Evolutionary conservation across 2,329 filamentous ascomycete genomes (phyloP), one percentile per base, ranked within the genome.

Genomic region (Dactylonectria macrodidyma): DNA sequence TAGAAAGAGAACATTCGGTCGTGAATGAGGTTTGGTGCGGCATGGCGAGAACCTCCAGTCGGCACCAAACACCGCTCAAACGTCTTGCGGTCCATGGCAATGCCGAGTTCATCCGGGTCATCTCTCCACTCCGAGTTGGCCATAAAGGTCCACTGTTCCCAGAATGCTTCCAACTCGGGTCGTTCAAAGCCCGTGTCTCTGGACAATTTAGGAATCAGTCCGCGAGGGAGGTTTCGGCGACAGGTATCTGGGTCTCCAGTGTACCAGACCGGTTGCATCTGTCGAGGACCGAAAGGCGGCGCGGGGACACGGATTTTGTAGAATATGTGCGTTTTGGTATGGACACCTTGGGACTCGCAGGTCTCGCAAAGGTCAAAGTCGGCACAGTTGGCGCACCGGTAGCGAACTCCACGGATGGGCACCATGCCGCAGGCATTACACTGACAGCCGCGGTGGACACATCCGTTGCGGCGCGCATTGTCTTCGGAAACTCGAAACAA

Each of bases 1-100:
- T 98, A 99, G 80, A 98, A 98, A 58, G 93, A 90, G 81, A 98
- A 99, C 89, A 98, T 96, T 73, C 96, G 92, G 79, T 99, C 95
- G 77, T 97, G 96, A 66, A 99, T 93, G 14, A 97, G 88, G 78
- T 97, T 98, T 1, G 95, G 94, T 1, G 92, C 88, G 11, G 92
- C 90, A 62, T 94, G 91, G 36, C 92, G 89, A 65, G 90, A 89
- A n/a, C 92, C 92, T 14, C 92, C 93, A n/a, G 93, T 93, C 3
- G 94, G 94, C 8, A 97, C 91, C 67, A 98, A 90, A 73, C 95
- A 97, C 55, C 93, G 91, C 78, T 98, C 94, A 81, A 99, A 99
- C 0, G 94, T 97, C 80, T 92, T 93, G 68, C 95, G 91, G 78
- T 98, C 95, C 85, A 98, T 97, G 38, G 95, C 96, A 73, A 95